These are phyloP conservation scores for Trichosporon coremiiforme DNA, from an alignment of 1,284 basidiomycete species.

Conservation along the genomic window DNA sequence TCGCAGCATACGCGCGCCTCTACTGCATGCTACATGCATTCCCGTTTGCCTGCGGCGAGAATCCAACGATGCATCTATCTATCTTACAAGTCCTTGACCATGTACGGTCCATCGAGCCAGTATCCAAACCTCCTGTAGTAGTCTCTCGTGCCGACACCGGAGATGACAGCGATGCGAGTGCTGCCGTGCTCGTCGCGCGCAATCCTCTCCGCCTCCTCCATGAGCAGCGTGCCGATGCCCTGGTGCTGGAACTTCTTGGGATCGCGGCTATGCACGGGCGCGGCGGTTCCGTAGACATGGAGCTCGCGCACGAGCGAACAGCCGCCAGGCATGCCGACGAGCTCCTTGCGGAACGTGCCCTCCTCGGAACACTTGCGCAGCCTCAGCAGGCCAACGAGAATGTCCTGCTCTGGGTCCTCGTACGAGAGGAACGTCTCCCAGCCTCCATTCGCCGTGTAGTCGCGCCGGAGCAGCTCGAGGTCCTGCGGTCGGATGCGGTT, in stretches of 20 bases:
- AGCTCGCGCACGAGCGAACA: slow-evolving; percentile 94
- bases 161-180: slow-evolving; percentile 82
- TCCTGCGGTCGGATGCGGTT: slow-evolving; percentile 95
- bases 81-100: slow-evolving; percentile 70
- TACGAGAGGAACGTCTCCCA: slow-evolving; percentile 99
- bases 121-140: slow-evolving; percentile 94
- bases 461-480: slow-evolving; percentile 93
- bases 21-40: background rate
- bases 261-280: slow-evolving; percentile 94
- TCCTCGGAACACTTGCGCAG: slow-evolving; percentile 93
- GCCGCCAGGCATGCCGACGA: slow-evolving; percentile 73
- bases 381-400: slow-evolving; percentile 89
- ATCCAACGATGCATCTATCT: background rate
- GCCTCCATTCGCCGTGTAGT: slow-evolving; percentile 95
- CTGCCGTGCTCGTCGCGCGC: slow-evolving; percentile 97
- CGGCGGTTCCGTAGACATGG: slow-evolving; percentile 98
- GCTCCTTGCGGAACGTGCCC: slow-evolving; percentile 93
- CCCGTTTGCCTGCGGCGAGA: background rate
- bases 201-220: slow-evolving; percentile 99
- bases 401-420: slow-evolving; percentile 96
- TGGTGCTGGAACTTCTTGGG: slow-evolving; percentile 98
- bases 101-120: slow-evolving; percentile 93
- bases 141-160: slow-evolving; percentile 89
- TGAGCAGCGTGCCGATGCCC: slow-evolving; percentile 95
- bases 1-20: too few relatives aligned